These are phyloP conservation scores for Claviceps capensis DNA, from an alignment of 2,329 filamentous ascomycete species.

Conservation along the genomic window DNA sequence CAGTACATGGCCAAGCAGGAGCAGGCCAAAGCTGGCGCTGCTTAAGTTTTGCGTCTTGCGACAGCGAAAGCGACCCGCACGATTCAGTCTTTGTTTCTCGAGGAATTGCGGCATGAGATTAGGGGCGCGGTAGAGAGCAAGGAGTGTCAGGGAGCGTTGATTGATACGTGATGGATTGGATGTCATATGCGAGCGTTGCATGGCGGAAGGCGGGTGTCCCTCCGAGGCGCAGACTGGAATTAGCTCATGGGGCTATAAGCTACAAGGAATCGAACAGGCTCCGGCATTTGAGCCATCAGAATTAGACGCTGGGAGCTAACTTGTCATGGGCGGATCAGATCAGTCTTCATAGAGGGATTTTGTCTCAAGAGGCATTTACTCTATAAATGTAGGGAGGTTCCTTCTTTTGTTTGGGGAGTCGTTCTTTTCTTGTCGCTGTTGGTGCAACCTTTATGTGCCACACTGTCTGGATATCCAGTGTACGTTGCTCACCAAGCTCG, in stretches of 20 bases:
- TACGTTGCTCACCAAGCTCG: no score
- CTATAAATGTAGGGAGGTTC: conserved; percentile 1
- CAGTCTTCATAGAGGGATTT: neutral
- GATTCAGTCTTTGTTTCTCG: neutral
- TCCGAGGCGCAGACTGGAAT: neutral
- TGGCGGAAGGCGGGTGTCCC: neutral
- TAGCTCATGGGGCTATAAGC: neutral
- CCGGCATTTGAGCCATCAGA: neutral
- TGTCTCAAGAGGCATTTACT: conserved; percentile 1
- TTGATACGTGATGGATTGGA: neutral
- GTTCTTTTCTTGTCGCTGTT: neutral
- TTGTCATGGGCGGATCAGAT: neutral
- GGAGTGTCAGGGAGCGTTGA: neutral
- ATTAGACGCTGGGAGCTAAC: conserved; percentile 1
- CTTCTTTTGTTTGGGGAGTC: neutral
- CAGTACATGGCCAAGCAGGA: conserved; percentile 54
- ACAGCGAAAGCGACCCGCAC: neutral
- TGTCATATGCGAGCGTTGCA: neutral
- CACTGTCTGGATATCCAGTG: no score
- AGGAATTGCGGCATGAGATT: neutral
- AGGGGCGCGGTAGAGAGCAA: neutral
- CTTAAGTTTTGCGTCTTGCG: neutral
- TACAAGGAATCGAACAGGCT: neutral
- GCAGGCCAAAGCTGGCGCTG: conserved; percentile 10
- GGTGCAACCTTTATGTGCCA: no score